Percentiles rank a stretch among this genome's conserved stretches.
phyloP scores from a whole-genome alignment of 2,329 filamentous ascomycete genomes.

The Clonostachys chloroleuca region DNA sequence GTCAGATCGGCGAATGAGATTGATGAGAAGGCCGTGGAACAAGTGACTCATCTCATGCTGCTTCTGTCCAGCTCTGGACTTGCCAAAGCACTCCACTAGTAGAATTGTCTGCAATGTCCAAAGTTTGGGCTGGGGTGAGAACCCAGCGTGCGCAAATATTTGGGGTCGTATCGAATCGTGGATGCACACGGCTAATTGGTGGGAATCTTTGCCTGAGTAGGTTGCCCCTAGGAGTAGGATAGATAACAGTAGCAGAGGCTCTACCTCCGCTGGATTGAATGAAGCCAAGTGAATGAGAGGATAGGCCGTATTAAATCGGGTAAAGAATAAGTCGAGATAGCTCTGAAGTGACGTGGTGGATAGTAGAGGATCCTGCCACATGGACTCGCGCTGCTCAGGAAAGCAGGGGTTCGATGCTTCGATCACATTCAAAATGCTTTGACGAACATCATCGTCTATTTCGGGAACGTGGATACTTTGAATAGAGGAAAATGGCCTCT shows the following conservation, averaged over 20 bases:
- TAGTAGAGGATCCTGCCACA: constrained; percentile 44
- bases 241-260: constrained; percentile 48
- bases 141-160: constrained; percentile 53
- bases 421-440: constrained; percentile 42
- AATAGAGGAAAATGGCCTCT: constrained; percentile 19
- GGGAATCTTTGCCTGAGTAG: constrained; percentile 52
- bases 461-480: constrained; percentile 10
- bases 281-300: constrained; percentile 55
- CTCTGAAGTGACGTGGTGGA: constrained; percentile 44
- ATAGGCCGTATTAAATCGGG: constrained; percentile 55
- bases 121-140: constrained; percentile 52
- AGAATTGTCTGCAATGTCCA: constrained; percentile 60
- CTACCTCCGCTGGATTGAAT: constrained; percentile 42
- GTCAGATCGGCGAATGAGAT: constrained; percentile 28
- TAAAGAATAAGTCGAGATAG: constrained; percentile 57
- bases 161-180: constrained; percentile 55
- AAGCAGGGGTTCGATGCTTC: constrained; percentile 40
- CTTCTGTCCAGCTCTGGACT: constrained; percentile 56
- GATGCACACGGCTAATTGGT: constrained; percentile 56
- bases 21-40: constrained; percentile 32
- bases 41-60: constrained; percentile 61
- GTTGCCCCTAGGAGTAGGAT: constrained; percentile 58
- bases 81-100: constrained; percentile 61
- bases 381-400: constrained; percentile 39
- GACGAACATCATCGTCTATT: constrained; percentile 33